Percentiles rank a stretch among this genome's conserved stretches.
Conservation (phyloP, 1,284 basidiomycete species). For the Tilletia caries region DNA sequence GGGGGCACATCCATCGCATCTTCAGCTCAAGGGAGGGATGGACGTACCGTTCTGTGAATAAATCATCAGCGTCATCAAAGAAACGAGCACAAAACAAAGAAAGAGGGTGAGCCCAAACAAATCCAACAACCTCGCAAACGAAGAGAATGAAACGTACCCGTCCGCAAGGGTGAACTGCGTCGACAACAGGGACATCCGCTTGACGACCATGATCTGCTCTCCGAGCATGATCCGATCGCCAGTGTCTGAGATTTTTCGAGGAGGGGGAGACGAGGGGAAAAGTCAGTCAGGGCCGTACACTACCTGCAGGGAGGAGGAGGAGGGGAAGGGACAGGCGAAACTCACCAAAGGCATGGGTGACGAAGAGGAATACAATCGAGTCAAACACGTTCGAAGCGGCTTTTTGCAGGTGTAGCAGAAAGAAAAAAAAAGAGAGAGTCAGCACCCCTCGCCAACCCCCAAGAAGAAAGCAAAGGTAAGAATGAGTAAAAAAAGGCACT, state of each 20-base stretch:
- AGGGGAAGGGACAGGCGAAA: neutral
- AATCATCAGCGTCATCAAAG: too few relatives aligned
- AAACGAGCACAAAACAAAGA: neutral
- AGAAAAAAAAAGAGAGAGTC: neutral
- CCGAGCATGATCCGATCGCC: slow-evolving; percentile 43
- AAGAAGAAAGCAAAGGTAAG: neutral
- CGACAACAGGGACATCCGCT: slow-evolving; percentile 47
- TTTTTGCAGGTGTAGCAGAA: too few relatives aligned
- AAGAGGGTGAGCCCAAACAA: neutral
- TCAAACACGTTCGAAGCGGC: slow-evolving; percentile 49
- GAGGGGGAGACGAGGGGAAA: neutral
- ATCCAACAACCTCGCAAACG: neutral
- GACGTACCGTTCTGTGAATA: slow-evolving; percentile 8
- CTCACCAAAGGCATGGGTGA: slow-evolving; percentile 44
- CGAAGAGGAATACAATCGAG: slow-evolving; percentile 50
- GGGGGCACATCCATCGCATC: neutral
- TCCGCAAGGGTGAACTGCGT: slow-evolving; percentile 42
- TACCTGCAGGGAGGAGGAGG: too few relatives aligned
- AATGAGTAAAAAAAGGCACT: neutral
- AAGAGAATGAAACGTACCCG: slow-evolving; percentile 14
- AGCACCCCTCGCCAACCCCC: too few relatives aligned
- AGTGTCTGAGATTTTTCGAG: slow-evolving; percentile 26
- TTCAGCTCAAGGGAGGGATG: too few relatives aligned
- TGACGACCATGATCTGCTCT: slow-evolving; percentile 38
- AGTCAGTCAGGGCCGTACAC: too few relatives aligned